A percentile compares a stretch with the other conserved stretches of the same genome.
Conservation (phyloP, 345 rosid species). For the Ceriops decandra region DNA sequence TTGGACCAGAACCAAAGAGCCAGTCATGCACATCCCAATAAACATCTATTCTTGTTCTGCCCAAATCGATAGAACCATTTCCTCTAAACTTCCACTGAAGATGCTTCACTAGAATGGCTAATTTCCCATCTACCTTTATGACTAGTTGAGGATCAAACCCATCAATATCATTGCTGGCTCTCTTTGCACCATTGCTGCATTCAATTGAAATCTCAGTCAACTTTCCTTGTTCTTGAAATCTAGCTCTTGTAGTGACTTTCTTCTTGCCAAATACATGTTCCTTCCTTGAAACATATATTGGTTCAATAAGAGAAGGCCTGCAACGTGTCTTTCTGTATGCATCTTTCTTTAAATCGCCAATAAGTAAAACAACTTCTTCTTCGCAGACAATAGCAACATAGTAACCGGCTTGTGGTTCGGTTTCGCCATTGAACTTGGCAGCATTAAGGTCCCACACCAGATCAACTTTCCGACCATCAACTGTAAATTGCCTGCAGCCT, state of each 20-base stretch:
- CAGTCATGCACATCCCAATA: slow-evolving; percentile 60
- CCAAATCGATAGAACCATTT: slow-evolving; percentile 32
- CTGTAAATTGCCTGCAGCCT: slow-evolving; percentile 44
- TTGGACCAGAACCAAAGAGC: slow-evolving; percentile 51
- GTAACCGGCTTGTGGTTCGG: slow-evolving; percentile 48
- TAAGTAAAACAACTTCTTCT: slow-evolving; percentile 51
- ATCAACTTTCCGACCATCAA: slow-evolving; percentile 34
- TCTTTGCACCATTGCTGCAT: slow-evolving; percentile 17
- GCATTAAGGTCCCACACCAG: slow-evolving; percentile 55
- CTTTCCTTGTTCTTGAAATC: slow-evolving; percentile 34
- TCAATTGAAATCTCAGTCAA: slow-evolving; percentile 42
- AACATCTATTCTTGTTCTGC: slow-evolving; percentile 37
- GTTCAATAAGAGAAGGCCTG: slow-evolving; percentile 51
- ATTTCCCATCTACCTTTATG: slow-evolving; percentile 44
- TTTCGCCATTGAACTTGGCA: slow-evolving; percentile 47
- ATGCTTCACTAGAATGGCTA: slow-evolving; percentile 40
- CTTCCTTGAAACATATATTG: slow-evolving; percentile 41
- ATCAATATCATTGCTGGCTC: not conserved
- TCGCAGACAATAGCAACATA: slow-evolving; percentile 54
- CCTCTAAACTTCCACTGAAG: slow-evolving; percentile 66
- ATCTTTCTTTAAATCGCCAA: slow-evolving; percentile 45
- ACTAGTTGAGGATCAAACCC: slow-evolving; percentile 40
- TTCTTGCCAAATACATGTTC: slow-evolving; percentile 54
- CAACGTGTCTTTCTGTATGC: slow-evolving; percentile 45
- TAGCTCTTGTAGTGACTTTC: slow-evolving; percentile 40